These are phyloP conservation scores for Colletotrichum sp. DNA, from an alignment of 2,329 filamentous ascomycete species.

Conservation along the genomic window DNA sequence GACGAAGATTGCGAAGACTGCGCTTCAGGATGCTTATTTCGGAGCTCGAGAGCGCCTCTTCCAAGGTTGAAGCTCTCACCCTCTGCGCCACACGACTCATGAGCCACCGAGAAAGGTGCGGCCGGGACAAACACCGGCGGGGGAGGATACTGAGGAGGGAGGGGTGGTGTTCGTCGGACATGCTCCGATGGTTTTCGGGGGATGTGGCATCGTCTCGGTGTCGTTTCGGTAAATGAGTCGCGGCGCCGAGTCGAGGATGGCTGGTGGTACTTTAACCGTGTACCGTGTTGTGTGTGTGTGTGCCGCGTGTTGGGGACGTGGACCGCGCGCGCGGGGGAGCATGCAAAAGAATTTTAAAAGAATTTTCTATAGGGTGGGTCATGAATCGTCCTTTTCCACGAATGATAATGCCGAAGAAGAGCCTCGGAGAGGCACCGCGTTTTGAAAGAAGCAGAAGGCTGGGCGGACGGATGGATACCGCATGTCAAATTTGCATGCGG, in stretches of 20 bases:
- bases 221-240: conserved; percentile 4
- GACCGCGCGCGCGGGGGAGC: not conserved
- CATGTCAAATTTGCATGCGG: not conserved
- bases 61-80: not conserved
- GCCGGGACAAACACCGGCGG: not conserved
- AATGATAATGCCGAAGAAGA: conserved; percentile 3
- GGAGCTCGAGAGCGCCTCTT: not conserved
- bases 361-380: not conserved
- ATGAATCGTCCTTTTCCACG: not conserved
- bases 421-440: not conserved
- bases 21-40: conserved; percentile 6
- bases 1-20: not conserved
- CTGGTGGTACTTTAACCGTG: not conserved
- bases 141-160: not conserved
- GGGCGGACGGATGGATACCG: not conserved
- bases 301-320: not conserved
- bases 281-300: not conserved
- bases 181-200: not conserved
- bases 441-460: not conserved
- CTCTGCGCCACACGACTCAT: conserved; percentile 26
- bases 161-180: not conserved
- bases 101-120: not conserved
- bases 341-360: not conserved
- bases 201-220: not conserved
- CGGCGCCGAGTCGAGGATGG: not conserved